Percentiles rank a stretch among this genome's conserved stretches.
These are phyloP conservation scores for Camellia oleifera DNA, from an alignment of 179 eudicot species.

Conservation along the genomic window DNA sequence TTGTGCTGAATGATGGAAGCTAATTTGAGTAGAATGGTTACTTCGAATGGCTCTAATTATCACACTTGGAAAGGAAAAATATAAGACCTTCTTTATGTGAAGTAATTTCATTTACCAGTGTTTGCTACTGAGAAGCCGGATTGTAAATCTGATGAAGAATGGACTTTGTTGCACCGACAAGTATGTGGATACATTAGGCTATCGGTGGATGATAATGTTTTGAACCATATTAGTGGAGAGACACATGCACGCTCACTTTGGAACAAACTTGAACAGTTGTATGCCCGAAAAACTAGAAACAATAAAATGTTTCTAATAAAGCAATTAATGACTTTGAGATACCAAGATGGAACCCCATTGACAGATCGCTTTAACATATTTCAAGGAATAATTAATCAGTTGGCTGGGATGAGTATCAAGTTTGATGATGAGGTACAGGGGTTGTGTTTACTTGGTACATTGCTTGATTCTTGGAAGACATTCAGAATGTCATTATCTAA, in stretches of 20 bases:
- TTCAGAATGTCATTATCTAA: slow-evolving; percentile 14
- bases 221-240: slow-evolving; percentile 23
- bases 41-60: slow-evolving; percentile 16
- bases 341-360: slow-evolving; percentile 11
- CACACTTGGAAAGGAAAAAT: slow-evolving; percentile 13
- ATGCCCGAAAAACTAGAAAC: slow-evolving; percentile 25
- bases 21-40: slow-evolving; percentile 5
- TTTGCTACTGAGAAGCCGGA: slow-evolving; percentile 10
- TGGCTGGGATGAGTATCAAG: not conserved
- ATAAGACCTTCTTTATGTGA: slow-evolving; percentile 13
- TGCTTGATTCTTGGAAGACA: slow-evolving; percentile 23
- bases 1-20: not conserved
- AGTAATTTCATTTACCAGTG: not conserved
- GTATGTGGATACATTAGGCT: slow-evolving; percentile 21
- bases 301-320: slow-evolving; percentile 25
- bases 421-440: slow-evolving; percentile 12
- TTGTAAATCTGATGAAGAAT: slow-evolving; percentile 4
- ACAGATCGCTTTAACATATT: not conserved
- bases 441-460: slow-evolving; percentile 4
- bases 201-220: slow-evolving; percentile 29
- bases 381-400: not conserved
- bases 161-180: slow-evolving; percentile 11
- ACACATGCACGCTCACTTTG: slow-evolving; percentile 13
- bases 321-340: slow-evolving; percentile 21
- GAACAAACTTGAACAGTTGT: slow-evolving; percentile 21